Percentiles rank a stretch among this genome's conserved stretches.
phyloP scores from a whole-genome alignment of 257 asterid genomes.

The Solanum arcanum region DNA sequence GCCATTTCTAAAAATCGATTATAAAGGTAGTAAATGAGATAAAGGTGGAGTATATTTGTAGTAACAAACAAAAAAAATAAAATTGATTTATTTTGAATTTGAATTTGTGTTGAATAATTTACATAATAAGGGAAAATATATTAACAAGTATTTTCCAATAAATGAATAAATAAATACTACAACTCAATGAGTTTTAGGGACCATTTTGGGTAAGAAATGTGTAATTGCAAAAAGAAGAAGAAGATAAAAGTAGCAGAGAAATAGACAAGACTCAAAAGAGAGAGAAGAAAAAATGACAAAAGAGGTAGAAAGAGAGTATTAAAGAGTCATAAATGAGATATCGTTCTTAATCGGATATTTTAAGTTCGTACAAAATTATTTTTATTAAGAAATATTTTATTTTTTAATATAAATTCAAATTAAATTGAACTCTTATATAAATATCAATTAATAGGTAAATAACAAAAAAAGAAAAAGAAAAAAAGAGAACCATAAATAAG shows the following conservation, averaged over 20 bases:
- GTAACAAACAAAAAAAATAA: background rate
- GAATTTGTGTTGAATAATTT: background rate
- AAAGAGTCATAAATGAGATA: conserved; percentile 12
- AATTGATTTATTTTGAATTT: background rate
- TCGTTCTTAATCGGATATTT: fast-evolving
- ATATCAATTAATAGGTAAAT: too few relatives aligned
- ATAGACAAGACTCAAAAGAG: background rate
- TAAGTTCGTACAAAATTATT: fast-evolving
- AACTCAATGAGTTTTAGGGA: background rate
- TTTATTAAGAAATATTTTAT: too few relatives aligned
- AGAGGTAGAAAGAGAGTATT: background rate
- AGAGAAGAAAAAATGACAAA: background rate
- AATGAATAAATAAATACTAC: background rate
- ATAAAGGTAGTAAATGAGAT: background rate
- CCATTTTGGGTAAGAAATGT: background rate
- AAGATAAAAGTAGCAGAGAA: background rate
- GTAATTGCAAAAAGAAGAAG: background rate
- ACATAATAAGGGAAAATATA: background rate
- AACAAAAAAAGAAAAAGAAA: background rate
- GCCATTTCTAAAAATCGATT: background rate
- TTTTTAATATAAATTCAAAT: too few relatives aligned
- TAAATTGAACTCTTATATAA: too few relatives aligned
- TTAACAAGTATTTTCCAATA: too few relatives aligned
- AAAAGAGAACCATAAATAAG: background rate
- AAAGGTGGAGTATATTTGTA: background rate